A percentile compares a stretch with the other conserved stretches of the same genome.
Conservation (phyloP, 352 stramenopile genomes). For the Thraustotheca clavata region DNA sequence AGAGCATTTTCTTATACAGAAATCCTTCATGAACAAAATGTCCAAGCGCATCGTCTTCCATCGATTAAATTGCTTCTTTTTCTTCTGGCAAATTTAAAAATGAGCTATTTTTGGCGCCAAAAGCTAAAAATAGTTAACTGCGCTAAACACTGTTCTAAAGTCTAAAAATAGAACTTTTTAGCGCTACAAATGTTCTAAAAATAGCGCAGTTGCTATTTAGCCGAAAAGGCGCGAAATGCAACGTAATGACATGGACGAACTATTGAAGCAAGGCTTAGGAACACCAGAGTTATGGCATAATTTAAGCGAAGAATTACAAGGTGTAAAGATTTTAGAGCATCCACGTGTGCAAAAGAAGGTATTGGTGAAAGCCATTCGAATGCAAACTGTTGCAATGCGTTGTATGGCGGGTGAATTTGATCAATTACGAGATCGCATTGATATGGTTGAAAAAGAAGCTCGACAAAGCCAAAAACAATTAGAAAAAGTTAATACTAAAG, state of each 20-base stretch:
- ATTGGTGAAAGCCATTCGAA: slow-evolving; percentile 66
- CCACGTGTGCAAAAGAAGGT: slow-evolving; percentile 77
- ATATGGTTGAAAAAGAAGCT: slow-evolving; percentile 64
- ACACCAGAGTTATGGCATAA: slow-evolving; percentile 73
- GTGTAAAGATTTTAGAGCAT: slow-evolving; percentile 68
- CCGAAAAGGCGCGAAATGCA: too few species aligned
- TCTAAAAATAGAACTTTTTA: too few species aligned
- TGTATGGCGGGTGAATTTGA: slow-evolving; percentile 81
- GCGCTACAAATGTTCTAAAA: too few species aligned
- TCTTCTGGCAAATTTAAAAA: background rate
- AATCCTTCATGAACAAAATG: slow-evolving; percentile 14
- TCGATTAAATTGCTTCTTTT: too few species aligned
- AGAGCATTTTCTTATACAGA: slow-evolving; percentile 9
- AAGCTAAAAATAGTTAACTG: too few species aligned
- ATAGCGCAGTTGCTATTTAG: too few species aligned
- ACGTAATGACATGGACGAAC: slow-evolving; percentile 73
- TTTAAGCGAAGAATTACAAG: slow-evolving; percentile 68
- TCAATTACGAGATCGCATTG: slow-evolving; percentile 61
- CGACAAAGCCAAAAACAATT: slow-evolving; percentile 70
- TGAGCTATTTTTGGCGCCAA: too few species aligned
- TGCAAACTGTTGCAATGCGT: slow-evolving; percentile 77
- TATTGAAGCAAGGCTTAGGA: slow-evolving; percentile 51
- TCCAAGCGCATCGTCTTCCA: background rate
- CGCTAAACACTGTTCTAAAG: too few species aligned
- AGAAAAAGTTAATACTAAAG: slow-evolving; percentile 65